Evolutionary conservation across 345 rosid species (phyloP).

Genomic region (Cardamine chenopodiifolia): DNA sequence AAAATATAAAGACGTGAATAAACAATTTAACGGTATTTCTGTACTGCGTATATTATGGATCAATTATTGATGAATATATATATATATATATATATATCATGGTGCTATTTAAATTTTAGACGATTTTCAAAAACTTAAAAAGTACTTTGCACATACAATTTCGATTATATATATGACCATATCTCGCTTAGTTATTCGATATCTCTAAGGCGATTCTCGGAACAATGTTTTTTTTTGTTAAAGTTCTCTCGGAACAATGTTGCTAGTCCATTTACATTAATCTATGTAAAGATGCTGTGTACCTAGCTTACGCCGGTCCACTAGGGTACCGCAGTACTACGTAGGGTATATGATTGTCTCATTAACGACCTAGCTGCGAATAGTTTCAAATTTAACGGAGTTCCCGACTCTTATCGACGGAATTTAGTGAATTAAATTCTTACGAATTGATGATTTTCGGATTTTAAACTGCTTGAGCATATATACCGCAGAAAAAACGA

Average conservation of each 20-base stretch:
- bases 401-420: neutral
- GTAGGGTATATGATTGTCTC: neutral
- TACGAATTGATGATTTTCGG: too few species aligned
- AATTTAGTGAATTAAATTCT: neutral
- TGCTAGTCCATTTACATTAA: slow-evolving; percentile 12
- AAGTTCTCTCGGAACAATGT: too few species aligned
- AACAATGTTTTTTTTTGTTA: neutral
- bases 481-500: too few species aligned
- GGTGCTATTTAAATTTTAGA: neutral
- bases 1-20: neutral
- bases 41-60: neutral
- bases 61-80: neutral
- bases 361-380: neutral
- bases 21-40: neutral
- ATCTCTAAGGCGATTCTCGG: neutral
- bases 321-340: neutral
- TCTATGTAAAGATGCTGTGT: neutral
- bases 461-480: neutral
- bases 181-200: slow-evolving; percentile 10
- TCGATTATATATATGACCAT: neutral
- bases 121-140: neutral
- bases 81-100: neutral
- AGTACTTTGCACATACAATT: neutral
- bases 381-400: neutral
- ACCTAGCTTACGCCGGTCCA: slow-evolving; percentile 5